phyloP scores from a whole-genome alignment of 371 early-diverging fungal genomes.

The Polyrhizophydium stewartii region DNA sequence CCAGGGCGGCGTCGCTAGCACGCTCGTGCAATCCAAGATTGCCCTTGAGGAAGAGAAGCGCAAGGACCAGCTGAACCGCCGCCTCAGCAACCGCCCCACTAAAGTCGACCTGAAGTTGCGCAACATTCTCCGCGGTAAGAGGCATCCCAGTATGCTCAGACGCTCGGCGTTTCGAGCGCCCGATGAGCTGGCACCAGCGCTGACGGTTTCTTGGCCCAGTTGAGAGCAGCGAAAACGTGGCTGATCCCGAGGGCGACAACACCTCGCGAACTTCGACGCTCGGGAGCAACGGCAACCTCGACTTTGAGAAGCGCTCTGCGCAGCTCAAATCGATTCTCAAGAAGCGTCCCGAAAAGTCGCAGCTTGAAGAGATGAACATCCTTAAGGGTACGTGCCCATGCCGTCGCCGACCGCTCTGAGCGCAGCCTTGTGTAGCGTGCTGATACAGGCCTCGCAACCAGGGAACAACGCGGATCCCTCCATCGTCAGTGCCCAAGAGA shows the following conservation, averaged over 20 bases:
- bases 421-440: neutral
- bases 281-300: no score
- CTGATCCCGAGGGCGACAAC: no score
- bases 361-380: slow-evolving; percentile 37
- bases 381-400: slow-evolving; percentile 36
- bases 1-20: no score
- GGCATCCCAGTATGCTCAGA: neutral
- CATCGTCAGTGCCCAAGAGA: slow-evolving; percentile 57
- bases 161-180: no score
- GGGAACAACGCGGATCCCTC: slow-evolving; percentile 60
- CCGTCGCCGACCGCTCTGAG: no score
- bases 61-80: slow-evolving; percentile 33
- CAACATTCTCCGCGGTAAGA: slow-evolving; percentile 35
- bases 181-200: no score
- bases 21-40: slow-evolving; percentile 26
- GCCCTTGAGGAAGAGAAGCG: slow-evolving; percentile 35
- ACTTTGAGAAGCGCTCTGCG: slow-evolving; percentile 21
- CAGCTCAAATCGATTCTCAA: slow-evolving; percentile 33
- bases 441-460: slow-evolving; percentile 6
- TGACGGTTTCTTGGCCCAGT: neutral
- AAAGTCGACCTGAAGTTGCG: slow-evolving; percentile 41
- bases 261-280: no score
- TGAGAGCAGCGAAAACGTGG: neutral
- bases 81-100: slow-evolving; percentile 29
- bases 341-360: slow-evolving; percentile 32